Conservation (phyloP, 2,329 filamentous ascomycete genomes). For the Achaetomium macrosporum region DNA sequence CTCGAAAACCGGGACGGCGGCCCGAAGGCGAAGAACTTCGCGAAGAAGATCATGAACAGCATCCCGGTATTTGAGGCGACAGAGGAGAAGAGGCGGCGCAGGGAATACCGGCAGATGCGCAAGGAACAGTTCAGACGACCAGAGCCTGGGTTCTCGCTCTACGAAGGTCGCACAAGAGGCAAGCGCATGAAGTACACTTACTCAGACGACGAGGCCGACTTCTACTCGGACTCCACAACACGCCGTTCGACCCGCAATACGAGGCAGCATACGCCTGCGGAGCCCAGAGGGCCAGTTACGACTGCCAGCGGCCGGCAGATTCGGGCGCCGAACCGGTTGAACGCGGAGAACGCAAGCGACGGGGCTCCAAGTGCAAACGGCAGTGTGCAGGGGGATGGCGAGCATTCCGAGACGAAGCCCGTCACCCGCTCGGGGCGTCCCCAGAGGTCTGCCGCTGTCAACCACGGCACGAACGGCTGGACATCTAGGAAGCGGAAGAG, state of each 20-base stretch:
- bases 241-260: constrained; percentile 71
- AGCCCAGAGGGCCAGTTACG: constrained; percentile 54
- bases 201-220: constrained; percentile 73
- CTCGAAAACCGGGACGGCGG: constrained; percentile 71
- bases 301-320: constrained; percentile 88
- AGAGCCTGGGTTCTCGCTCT: constrained; percentile 84
- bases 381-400: constrained; percentile 43
- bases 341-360: constrained; percentile 50
- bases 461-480: constrained; percentile 48
- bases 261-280: constrained; percentile 65
- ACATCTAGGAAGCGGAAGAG: constrained; percentile 35
- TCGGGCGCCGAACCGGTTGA: constrained; percentile 59
- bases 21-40: constrained; percentile 71
- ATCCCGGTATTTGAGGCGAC: constrained; percentile 88
- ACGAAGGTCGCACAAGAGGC: constrained; percentile 91
- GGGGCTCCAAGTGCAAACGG: constrained; percentile 42
- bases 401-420: constrained; percentile 32
- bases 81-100: constrained; percentile 91
- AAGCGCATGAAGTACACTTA: constrained; percentile 97
- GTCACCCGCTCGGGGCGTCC: constrained; percentile 44
- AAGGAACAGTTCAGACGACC: constrained; percentile 84
- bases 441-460: constrained; percentile 44
- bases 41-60: constrained; percentile 69
- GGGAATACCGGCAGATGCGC: constrained; percentile 81
- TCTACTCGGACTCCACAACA: constrained; percentile 52